Base-by-base conservation (phyloP, 176 grass and related monocot species). In the Rhynchospora tenuis region DNA sequence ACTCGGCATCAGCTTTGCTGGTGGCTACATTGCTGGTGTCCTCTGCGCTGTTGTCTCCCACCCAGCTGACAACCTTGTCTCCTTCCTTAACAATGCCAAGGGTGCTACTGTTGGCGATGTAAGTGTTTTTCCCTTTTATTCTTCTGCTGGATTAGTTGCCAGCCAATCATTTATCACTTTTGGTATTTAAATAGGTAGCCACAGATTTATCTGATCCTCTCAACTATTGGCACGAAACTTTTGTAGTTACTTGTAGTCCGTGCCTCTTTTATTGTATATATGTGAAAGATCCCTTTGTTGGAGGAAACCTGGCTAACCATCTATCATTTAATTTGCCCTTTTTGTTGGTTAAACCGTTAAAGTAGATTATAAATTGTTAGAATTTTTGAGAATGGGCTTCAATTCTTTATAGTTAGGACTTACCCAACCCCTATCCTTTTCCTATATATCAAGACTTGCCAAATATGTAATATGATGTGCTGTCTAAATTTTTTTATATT, bases 51-150 rank as follows among this genome's bases (percentile, higher is more conserved):
- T 88, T 48, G 87, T 96, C 16, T 96, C 93, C 22, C 93, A 96
- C 83, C 93, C 93, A 5, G 93, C 93, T 0, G 93, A 96, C 80
- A 96, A 96, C 86, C 65, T 96, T 59, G 93, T 96, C 50, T 96
- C 93, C 0, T 93, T 96, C 46, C 93, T 96, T 12, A 96, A 96
- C 87, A 96, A 93, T 86, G 81, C 93, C 60, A 96, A 91, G 82
- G 93, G 90, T 14, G 93, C 90, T 83, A 96, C 93, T 22, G 93
- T 89, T 17, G 90, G 85, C 69, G 93, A 96, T 71, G 93, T 93
- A 86, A 84, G 86, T 31, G 4, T 20, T 73, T 22, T 44, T 14
- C 57, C 15, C 28, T 59, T 80, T 42, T 80, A 38, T 17, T 62
- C 10, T 24, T 42, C 28, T 55, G 48, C 0, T 76, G 1, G 9